Evolutionary conservation across 2,329 filamentous ascomycete genomes (phyloP), one percentile per base, ranked within the genome.

Genomic region (Sphaerulina musiva): DNA sequence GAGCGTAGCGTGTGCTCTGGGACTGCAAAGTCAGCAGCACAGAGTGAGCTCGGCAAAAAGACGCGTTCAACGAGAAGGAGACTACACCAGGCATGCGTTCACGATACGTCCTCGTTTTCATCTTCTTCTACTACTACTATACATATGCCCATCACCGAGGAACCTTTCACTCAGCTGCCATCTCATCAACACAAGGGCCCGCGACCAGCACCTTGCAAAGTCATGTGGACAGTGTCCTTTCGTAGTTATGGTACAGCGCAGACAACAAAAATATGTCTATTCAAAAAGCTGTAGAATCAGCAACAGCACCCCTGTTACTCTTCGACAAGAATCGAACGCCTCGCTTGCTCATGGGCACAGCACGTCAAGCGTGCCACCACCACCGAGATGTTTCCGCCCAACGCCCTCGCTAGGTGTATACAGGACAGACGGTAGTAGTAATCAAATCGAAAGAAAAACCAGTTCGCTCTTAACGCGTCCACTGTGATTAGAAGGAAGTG

Each of bases 311-410:
- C 20, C 12, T 17, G 44, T 32, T 36, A 12, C 29, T 14, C 26
- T 46, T 26, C 42, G 12, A 34, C 29, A 56, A 38, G 46, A 55
- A 55, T 26, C 45, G 40, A 49, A 56, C 17, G n/a, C 49, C 45
- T 51, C 53, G 23, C 41, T 42, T 51, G 29, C 20, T 38, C 40
- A 20, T 31, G 36, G 34, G 52, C 47, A 46, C 34, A 43, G 46
- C 39, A 29, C 32, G 47, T 29, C 26, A 29, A 29, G 26, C 26
- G 26, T 29, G 6, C 26, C 26, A 29, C 47, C 47, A 41, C 41
- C 40, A 42, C 23, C 14, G 47, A 49, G 47, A 38, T 38, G 10
- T 38, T 39, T 36, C 20, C 47, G 32, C 5, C 47, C 38, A 49
- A 49, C 47, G 39, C 47, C 47, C 32, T 17, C 47, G 47, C 47